Percentiles rank a stretch among this genome's conserved stretches.
phyloP scores from a whole-genome alignment of 2,329 filamentous ascomycete species.

The Byssochlamys sp. region DNA sequence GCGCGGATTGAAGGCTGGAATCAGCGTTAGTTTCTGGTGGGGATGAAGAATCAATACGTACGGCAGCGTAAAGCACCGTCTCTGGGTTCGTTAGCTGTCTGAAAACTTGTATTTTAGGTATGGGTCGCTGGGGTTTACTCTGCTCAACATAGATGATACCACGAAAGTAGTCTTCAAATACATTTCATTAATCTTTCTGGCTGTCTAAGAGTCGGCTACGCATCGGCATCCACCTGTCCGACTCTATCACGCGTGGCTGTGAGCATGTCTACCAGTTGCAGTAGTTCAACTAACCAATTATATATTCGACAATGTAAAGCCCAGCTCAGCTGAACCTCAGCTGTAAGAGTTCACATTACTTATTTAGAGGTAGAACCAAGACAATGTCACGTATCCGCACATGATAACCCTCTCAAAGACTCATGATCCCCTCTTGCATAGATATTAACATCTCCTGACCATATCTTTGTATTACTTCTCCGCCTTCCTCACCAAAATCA shows the following conservation, averaged over 20 bases:
- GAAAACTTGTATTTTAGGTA: not conserved
- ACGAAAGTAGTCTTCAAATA: not conserved
- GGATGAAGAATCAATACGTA: conserved; percentile 36
- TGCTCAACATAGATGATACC: not conserved
- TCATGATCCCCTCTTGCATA: too few relatives aligned
- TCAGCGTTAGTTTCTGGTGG: conserved; percentile 98
- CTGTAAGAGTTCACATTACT: not conserved
- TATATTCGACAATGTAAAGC: not conserved
- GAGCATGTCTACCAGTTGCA: too few relatives aligned
- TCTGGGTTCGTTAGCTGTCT: not conserved
- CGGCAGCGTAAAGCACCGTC: not conserved
- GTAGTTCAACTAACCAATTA: too few relatives aligned
- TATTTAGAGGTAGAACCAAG: not conserved
- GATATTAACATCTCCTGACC: too few relatives aligned
- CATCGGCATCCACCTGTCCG: too few relatives aligned
- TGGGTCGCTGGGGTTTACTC: not conserved
- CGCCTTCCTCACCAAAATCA: conserved; percentile 19
- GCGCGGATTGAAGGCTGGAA: conserved; percentile 70
- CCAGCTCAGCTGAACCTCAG: not conserved
- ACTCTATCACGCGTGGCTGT: too few relatives aligned
- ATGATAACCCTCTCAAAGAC: too few relatives aligned
- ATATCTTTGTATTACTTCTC: not conserved
- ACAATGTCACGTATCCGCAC: too few relatives aligned
- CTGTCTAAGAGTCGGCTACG: too few relatives aligned
- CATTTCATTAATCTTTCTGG: not conserved